Percentiles rank a stretch among this genome's conserved stretches.
Evolutionary conservation across 148 eudicot species (phyloP).

Genomic region (Fagopyrum homotropicum): DNA sequence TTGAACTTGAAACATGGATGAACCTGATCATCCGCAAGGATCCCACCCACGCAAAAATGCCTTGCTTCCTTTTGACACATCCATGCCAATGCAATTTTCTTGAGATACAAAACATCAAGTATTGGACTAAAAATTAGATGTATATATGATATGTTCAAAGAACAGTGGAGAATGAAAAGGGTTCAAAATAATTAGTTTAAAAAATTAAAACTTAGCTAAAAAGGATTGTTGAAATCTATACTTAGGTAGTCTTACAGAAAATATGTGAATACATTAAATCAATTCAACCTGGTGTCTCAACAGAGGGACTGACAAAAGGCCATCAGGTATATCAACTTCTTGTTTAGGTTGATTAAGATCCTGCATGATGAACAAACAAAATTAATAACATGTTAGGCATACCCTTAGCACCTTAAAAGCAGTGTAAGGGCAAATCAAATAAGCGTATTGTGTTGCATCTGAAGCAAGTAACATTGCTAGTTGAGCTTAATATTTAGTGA

Average conservation of each 20-base stretch:
- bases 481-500: background rate
- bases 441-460: background rate
- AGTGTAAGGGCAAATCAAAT: background rate
- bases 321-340: constrained; percentile 11
- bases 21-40: constrained; percentile 99
- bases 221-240: background rate
- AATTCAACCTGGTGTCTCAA: constrained; percentile 14
- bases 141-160: too few relatives aligned
- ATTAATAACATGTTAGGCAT: background rate
- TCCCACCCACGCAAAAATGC: constrained; percentile 78
- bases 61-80: constrained; percentile 84
- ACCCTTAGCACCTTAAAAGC: background rate
- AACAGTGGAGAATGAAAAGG: too few relatives aligned
- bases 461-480: background rate
- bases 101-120: background rate
- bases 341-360: constrained; percentile 12
- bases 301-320: constrained; percentile 14
- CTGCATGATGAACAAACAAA: background rate
- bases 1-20: background rate
- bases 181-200: too few relatives aligned
- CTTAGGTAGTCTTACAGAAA: background rate
- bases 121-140: constrained; percentile 1
- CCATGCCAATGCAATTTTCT: constrained; percentile 98
- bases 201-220: too few relatives aligned
- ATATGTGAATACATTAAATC: background rate